These are phyloP conservation scores for Rosellinia necatrix DNA, from an alignment of 2,329 filamentous ascomycete genomes.

Conservation along the genomic window DNA sequence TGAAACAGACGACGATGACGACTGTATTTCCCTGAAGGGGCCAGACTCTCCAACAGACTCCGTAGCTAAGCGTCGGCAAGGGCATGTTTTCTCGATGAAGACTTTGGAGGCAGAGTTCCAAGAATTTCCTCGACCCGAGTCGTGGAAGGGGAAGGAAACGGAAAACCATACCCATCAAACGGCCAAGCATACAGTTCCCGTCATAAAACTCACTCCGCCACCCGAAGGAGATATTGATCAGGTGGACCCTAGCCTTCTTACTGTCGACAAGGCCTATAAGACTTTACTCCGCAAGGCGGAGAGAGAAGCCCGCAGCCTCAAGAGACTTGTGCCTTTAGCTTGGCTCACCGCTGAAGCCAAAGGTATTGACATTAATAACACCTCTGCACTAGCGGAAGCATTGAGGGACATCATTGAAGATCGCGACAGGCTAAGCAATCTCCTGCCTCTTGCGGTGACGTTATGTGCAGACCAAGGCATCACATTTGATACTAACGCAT, in stretches of 20 bases:
- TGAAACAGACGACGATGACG: background rate
- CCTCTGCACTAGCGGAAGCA: background rate
- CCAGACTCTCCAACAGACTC: background rate
- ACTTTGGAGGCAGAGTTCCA: constrained; percentile 3
- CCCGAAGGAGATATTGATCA: constrained; percentile 3
- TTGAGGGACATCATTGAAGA: constrained; percentile 30
- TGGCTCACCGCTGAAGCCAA: constrained; percentile 27
- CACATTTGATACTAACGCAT: background rate
- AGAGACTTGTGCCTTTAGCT: constrained; percentile 24
- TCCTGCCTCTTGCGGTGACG: constrained; percentile 28
- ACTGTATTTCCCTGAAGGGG: background rate
- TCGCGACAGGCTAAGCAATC: constrained; percentile 19
- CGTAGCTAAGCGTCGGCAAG: constrained; percentile 22
- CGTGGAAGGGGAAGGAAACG: constrained; percentile 6
- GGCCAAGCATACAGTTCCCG: constrained; percentile 5
- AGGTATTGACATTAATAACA: constrained; percentile 20
- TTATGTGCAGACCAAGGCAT: constrained; percentile 31
- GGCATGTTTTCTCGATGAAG: constrained; percentile 6
- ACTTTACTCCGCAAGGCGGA: background rate
- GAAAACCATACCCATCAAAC: background rate
- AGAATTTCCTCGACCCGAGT: constrained; percentile 24
- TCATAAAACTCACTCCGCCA: constrained; percentile 20
- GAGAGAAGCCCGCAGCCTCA: background rate
- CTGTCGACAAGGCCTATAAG: background rate
- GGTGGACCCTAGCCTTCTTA: background rate